phyloP scores from a whole-genome alignment of 805 yeast genomes.

The Candida ficus region DNA sequence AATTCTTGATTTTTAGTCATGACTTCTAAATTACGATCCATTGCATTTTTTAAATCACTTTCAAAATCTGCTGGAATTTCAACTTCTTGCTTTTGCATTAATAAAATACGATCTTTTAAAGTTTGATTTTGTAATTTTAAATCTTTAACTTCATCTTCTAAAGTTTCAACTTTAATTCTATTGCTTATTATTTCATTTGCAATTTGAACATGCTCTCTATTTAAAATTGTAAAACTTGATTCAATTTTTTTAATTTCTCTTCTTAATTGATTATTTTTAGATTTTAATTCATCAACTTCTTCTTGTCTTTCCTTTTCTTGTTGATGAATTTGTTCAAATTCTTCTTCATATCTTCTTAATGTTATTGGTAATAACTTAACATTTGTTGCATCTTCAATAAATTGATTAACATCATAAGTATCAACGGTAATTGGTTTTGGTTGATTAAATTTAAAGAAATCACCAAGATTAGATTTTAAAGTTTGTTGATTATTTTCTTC shows the following conservation, averaged over 20 bases:
- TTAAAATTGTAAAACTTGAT: constrained; percentile 59
- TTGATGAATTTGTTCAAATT: constrained; percentile 77
- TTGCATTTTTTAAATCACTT: constrained; percentile 51
- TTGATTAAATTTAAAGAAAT: constrained; percentile 13
- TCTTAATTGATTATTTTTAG: constrained; percentile 66
- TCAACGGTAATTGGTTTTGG: constrained; percentile 21
- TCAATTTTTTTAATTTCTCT: constrained; percentile 72
- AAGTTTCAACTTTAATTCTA: constrained; percentile 67
- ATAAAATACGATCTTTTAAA: constrained; percentile 32
- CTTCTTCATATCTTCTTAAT: constrained; percentile 64
- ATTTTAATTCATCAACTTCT: constrained; percentile 65
- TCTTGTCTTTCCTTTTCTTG: constrained; percentile 52
- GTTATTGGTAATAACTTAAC: constrained; percentile 70
- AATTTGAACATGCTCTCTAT: constrained; percentile 77
- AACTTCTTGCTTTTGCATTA: constrained; percentile 29
- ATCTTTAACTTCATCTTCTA: constrained; percentile 69
- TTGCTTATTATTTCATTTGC: constrained; percentile 85
- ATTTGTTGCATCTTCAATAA: constrained; percentile 74
- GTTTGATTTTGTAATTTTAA: constrained; percentile 44
- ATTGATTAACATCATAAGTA: constrained; percentile 59
- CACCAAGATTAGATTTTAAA: constrained; percentile 9
- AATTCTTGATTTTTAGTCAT: constrained; percentile 54
- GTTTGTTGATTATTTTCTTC: constrained; percentile 17
- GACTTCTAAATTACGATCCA: constrained; percentile 60
- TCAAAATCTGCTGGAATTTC: constrained; percentile 36